These are phyloP conservation scores for Wickerhamiella slavikovae DNA, from an alignment of 805 yeast species.

Conservation along the genomic window DNA sequence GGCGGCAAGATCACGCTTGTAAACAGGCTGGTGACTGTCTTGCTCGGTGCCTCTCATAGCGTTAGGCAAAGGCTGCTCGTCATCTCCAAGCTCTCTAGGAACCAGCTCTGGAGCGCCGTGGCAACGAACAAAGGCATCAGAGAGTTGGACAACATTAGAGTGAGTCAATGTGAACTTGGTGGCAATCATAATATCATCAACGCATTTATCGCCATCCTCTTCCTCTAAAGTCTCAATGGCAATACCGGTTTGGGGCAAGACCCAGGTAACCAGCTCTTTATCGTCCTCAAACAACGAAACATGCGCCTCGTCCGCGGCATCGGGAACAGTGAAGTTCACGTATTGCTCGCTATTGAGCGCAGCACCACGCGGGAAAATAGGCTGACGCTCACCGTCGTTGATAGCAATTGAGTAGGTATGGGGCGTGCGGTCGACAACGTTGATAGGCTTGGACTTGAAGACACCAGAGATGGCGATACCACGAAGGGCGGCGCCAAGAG, in stretches of 20 bases:
- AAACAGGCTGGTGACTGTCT: conserved; percentile 5
- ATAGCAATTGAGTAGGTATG: conserved; percentile 29
- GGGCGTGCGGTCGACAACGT: conserved; percentile 34
- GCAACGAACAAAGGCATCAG: conserved; percentile 9
- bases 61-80: conserved; percentile 3
- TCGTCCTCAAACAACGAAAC: conserved; percentile 23
- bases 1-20: conserved; percentile 4
- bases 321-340: conserved; percentile 10
- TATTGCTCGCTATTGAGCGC: conserved; percentile 18
- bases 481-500: conserved; percentile 69
- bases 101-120: background rate
- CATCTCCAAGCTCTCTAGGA: background rate
- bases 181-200: conserved; percentile 5
- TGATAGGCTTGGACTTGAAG: conserved; percentile 41
- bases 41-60: conserved; percentile 1
- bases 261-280: conserved; percentile 15
- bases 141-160: conserved; percentile 8
- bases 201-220: conserved; percentile 8
- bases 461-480: conserved; percentile 57
- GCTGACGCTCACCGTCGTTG: conserved; percentile 20
- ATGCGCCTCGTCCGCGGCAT: conserved; percentile 14
- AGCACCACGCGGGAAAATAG: conserved; percentile 10
- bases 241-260: conserved; percentile 10
- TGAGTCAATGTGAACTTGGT: conserved; percentile 7
- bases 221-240: conserved; percentile 13